These are phyloP conservation scores for Cladosporium halotolerans DNA, from an alignment of 2,329 filamentous ascomycete genomes.

Conservation along the genomic window DNA sequence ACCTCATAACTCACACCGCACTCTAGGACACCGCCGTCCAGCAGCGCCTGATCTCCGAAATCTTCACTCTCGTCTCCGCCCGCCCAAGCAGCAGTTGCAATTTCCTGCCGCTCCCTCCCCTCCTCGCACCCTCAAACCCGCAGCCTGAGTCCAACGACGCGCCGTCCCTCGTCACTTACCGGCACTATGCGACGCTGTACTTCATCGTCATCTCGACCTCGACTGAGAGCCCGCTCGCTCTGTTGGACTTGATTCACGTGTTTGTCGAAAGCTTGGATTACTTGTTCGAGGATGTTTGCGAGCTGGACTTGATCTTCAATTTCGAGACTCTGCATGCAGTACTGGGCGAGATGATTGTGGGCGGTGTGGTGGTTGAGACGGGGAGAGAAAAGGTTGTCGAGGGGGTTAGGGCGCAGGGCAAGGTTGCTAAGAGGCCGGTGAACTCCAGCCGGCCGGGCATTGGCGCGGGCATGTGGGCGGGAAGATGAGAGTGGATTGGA, in stretches of 20 bases:
- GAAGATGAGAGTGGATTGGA: conserved; percentile 21
- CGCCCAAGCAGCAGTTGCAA: conserved; percentile 91
- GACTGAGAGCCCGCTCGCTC: conserved; percentile 87
- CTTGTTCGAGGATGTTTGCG: conserved; percentile 97
- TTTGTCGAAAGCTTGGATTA: conserved; percentile 94
- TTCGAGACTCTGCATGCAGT: conserved; percentile 94
- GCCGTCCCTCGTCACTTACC: conserved; percentile 92
- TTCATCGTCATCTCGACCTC: conserved; percentile 98
- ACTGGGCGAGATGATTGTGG: conserved; percentile 88
- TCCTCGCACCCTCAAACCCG: conserved; percentile 19
- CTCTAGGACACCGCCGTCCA: conserved; percentile 89
- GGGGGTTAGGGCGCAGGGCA: conserved; percentile 69
- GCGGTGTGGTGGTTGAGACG: conserved; percentile 90
- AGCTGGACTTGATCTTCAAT: conserved; percentile 97
- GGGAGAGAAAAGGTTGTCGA: conserved; percentile 81
- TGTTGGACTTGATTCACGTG: conserved; percentile 95
- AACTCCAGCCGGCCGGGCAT: conserved; percentile 53
- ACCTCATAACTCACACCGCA: not conserved
- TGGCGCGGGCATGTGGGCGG: conserved; percentile 31
- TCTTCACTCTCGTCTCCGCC: conserved; percentile 91
- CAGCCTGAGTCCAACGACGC: conserved; percentile 68
- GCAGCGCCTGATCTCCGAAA: conserved; percentile 92
- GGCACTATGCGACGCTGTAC: conserved; percentile 95
- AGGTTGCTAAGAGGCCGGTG: conserved; percentile 70
- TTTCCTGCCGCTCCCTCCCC: conserved; percentile 64